Percentiles rank a stretch among this genome's conserved stretches.
Evolutionary conservation across 768 basidiomycete species (phyloP).

Genomic region (Tephrocybe sp.): DNA sequence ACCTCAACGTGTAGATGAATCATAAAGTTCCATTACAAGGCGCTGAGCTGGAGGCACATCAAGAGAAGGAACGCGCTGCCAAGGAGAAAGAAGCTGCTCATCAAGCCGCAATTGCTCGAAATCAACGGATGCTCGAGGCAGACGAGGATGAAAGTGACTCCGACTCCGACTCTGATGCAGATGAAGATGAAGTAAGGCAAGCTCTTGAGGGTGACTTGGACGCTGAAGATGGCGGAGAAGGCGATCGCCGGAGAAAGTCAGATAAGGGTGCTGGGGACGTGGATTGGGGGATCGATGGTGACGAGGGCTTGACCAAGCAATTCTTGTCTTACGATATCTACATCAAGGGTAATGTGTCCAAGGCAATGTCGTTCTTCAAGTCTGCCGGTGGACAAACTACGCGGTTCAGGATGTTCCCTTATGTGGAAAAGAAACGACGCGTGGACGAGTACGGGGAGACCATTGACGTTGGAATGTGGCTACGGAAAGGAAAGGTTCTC

Average conservation of each 20-base stretch:
- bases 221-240: slow-evolving; percentile 29
- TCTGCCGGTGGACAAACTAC: slow-evolving; percentile 67
- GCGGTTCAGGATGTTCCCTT: slow-evolving; percentile 96
- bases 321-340: slow-evolving; percentile 94
- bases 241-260: slow-evolving; percentile 37
- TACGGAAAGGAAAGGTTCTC: slow-evolving; percentile 86
- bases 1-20: slow-evolving; percentile 57
- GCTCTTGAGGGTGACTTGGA: slow-evolving; percentile 48
- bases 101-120: slow-evolving; percentile 79
- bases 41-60: slow-evolving; percentile 78
- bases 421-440: slow-evolving; percentile 86
- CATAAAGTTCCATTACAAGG: slow-evolving; percentile 90
- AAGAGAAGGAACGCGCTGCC: slow-evolving; percentile 70
- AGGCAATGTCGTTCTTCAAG: slow-evolving; percentile 86
- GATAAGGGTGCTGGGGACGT: slow-evolving; percentile 51
- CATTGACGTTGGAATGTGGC: slow-evolving; percentile 94
- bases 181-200: slow-evolving; percentile 63
- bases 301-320: slow-evolving; percentile 73
- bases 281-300: slow-evolving; percentile 75
- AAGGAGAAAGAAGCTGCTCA: slow-evolving; percentile 87
- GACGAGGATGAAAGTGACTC: slow-evolving; percentile 87
- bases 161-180: slow-evolving; percentile 65
- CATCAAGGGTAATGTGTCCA: slow-evolving; percentile 93
- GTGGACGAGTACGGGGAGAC: slow-evolving; percentile 97
- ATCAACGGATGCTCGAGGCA: slow-evolving; percentile 89